Evolutionary conservation across 1,139 yeast genomes (phyloP), one percentile per base, ranked within the genome.

Genomic region (Geotrichum restrictum): DNA sequence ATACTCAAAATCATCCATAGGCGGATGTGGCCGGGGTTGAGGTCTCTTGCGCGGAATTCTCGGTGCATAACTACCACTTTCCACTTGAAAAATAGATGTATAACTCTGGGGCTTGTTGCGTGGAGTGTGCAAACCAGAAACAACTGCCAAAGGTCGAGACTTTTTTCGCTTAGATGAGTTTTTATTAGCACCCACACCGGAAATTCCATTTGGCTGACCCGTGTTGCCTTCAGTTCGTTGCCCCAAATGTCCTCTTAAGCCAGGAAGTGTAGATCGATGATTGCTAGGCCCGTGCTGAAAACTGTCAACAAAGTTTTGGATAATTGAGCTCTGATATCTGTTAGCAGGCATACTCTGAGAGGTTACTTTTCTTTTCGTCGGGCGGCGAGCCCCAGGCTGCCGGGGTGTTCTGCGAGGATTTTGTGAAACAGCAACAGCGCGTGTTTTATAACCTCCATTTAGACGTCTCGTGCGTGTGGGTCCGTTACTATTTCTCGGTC

Each of bases 91-190:
- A 29, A 46, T 21, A 8, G 36, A 21, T 2, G 50, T 33, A 33
- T 51, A 46, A 0, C 27, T 4, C 16, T 46, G 45, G 22, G 50
- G 50, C 24, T 40, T 42, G 11, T 36, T 39, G 6, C 45, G 40
- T 1, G 49, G 47, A n/a, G 27, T 29, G 24, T 51, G 54, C 4
- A 51, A 24, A 16, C 54, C 54, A 16, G 54, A 51, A 1, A 51
- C 54, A 0, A 51, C 50, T 27, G 54, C 54, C 4, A 51, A 27
- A 3, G 49, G 31, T 4, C 50, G 47, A 7, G 50, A 49, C 3
- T 45, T 39, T 29, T 39, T 19, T 24, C 27, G 31, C 22, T 48
- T 48, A 13, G 31, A 22, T 21, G 21, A 11, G 16, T 31, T 24
- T 4, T 5, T 5, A 29, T 7, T 32, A 1, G 24, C 16, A 10